These are phyloP conservation scores for Colletotrichum incanum DNA, from an alignment of 2,329 filamentous ascomycete species.

Conservation along the genomic window DNA sequence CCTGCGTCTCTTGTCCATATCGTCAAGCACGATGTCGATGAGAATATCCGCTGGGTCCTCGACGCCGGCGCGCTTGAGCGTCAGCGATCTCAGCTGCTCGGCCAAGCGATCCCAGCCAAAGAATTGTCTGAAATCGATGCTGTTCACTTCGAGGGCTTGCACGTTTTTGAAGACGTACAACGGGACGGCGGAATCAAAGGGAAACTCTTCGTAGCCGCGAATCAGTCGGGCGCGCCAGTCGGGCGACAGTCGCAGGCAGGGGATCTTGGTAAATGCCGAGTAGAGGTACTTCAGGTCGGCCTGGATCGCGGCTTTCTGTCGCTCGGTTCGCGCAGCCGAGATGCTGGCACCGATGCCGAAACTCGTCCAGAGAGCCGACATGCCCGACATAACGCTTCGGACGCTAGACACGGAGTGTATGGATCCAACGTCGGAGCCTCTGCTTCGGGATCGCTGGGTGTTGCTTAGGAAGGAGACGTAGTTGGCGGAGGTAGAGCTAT, in stretches of 20 bases:
- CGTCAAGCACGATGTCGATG: slow-evolving; percentile 94
- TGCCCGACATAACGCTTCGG: slow-evolving; percentile 96
- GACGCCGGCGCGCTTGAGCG: slow-evolving; percentile 87
- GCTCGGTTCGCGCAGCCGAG: slow-evolving; percentile 86
- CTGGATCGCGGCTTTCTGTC: slow-evolving; percentile 88
- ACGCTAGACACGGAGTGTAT: slow-evolving; percentile 97
- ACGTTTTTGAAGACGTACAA: slow-evolving; percentile 98
- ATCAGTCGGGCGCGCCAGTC: slow-evolving; percentile 94
- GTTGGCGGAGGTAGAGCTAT: slow-evolving; percentile 87
- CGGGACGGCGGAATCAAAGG: slow-evolving; percentile 96
- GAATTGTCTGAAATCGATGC: slow-evolving; percentile 96
- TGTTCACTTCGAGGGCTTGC: slow-evolving; percentile 92
- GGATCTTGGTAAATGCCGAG: slow-evolving; percentile 98
- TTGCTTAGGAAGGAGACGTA: slow-evolving; percentile 96
- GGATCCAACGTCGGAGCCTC: slow-evolving; percentile 87
- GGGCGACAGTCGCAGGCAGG: slow-evolving; percentile 89
- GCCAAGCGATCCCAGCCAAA: slow-evolving; percentile 96
- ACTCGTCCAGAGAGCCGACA: slow-evolving; percentile 93
- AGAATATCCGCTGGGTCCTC: slow-evolving; percentile 93
- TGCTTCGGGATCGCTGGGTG: slow-evolving; percentile 84
- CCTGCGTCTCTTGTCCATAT: slow-evolving; percentile 92
- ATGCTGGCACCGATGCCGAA: slow-evolving; percentile 87
- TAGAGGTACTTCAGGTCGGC: slow-evolving; percentile 96
- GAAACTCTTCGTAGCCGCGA: slow-evolving; percentile 95
- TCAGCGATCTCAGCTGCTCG: slow-evolving; percentile 91